Conservation (phyloP, 108 stramenopile species). For the Conticribra guillardii region DNA sequence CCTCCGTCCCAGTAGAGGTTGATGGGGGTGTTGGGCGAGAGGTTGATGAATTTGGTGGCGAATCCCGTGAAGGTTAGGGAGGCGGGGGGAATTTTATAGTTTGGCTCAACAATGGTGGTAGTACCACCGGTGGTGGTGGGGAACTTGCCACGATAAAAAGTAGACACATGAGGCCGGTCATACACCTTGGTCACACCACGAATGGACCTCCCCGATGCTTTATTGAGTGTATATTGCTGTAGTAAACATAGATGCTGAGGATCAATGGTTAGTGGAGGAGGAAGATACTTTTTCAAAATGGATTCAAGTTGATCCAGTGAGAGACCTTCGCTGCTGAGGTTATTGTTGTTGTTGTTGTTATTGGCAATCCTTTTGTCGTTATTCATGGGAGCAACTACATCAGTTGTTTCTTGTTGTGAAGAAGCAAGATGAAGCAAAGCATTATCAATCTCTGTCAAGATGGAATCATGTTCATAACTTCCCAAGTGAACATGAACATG, state of each 20-base stretch:
- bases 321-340: not conserved
- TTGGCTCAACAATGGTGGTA: constrained; percentile 6
- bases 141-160: constrained; percentile 23
- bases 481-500: constrained; percentile 12
- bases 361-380: not conserved
- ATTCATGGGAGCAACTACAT: not conserved
- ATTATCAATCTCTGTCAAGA: constrained; percentile 34
- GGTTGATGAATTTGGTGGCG: constrained; percentile 85
- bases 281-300: constrained; percentile 22
- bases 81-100: constrained; percentile 48
- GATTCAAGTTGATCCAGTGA: constrained; percentile 7
- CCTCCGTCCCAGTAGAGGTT: constrained; percentile 83
- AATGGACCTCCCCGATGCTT: constrained; percentile 26
- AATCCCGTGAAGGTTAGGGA: constrained; percentile 79
- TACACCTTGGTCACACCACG: constrained; percentile 35
- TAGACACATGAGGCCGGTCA: constrained; percentile 32
- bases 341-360: too few relatives aligned
- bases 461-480: constrained; percentile 22
- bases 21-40: constrained; percentile 61
- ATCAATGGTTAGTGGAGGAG: constrained; percentile 1
- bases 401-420: too few relatives aligned
- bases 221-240: constrained; percentile 39
- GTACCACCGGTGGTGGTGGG: not conserved
- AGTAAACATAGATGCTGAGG: constrained; percentile 38
- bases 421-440: not conserved